Percentiles rank a stretch among this genome's conserved stretches.
These are phyloP conservation scores for Eremothecium coryli DNA, from an alignment of 1,139 yeast species.

Conservation along the genomic window DNA sequence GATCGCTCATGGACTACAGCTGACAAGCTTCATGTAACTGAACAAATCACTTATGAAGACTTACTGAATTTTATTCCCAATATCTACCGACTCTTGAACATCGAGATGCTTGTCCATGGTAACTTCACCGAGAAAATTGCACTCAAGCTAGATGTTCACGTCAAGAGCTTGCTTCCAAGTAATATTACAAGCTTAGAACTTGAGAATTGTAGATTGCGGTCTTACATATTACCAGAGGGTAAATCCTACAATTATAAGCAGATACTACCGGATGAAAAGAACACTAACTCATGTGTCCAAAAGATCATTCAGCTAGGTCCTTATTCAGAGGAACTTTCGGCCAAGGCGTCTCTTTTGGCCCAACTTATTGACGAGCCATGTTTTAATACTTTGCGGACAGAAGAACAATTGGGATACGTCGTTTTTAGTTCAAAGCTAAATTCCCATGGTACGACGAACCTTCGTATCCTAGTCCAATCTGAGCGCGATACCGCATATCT, in stretches of 20 bases:
- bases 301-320: slow-evolving; percentile 63
- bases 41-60: slow-evolving; percentile 41
- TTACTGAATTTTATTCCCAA: slow-evolving; percentile 41
- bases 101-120: slow-evolving; percentile 73
- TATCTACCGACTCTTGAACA: slow-evolving; percentile 39
- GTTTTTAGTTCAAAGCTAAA: slow-evolving; percentile 70
- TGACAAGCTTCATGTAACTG: slow-evolving; percentile 50
- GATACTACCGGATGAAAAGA: slow-evolving; percentile 51
- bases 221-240: slow-evolving; percentile 40
- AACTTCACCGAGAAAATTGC: slow-evolving; percentile 58
- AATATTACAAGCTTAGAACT: slow-evolving; percentile 21
- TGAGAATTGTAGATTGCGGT: slow-evolving; percentile 41
- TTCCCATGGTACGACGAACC: slow-evolving; percentile 67
- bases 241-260: slow-evolving; percentile 43
- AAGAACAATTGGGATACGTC: slow-evolving; percentile 85
- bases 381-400: slow-evolving; percentile 80
- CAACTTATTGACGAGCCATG: slow-evolving; percentile 79
- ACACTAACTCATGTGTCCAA: slow-evolving; percentile 79
- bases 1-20: slow-evolving; percentile 60
- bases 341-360: slow-evolving; percentile 56
- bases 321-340: slow-evolving; percentile 32
- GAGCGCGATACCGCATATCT: slow-evolving; percentile 69
- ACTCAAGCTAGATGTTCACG: slow-evolving; percentile 36
- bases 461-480: slow-evolving; percentile 76
- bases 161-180: slow-evolving; percentile 28